Base-by-base conservation (phyloP, 2,329 filamentous ascomycete genomes). In the Ilyonectria mors-panacis region DNA sequence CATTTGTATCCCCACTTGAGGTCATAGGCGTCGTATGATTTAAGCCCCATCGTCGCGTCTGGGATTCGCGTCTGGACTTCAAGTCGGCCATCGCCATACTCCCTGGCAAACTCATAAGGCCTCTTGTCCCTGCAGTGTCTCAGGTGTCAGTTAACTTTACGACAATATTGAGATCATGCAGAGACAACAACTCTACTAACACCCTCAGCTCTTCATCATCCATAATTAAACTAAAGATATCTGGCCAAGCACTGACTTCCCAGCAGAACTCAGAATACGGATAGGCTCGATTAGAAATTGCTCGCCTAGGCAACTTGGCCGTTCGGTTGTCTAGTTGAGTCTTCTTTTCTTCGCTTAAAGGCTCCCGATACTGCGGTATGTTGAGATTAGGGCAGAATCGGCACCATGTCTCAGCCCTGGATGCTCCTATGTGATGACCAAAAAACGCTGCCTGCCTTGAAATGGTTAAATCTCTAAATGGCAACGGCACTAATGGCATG, bases 161-260 rank as follows among this genome's bases (percentile, higher is more conserved):
- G 37, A 6, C 37, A 3, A 15, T 10, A 6, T 12, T 39, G 13
- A 30, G 30, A 30, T 17, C 8, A 51, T 51, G 17, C 26, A 7
- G 23, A n/a, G 23, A 30, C 12, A 33, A 54, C 30, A 21, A 55
- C 39, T 12, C n/a, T 39, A 55, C 51, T 23, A 4, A 55, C 51
- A 42, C 42, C 51, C 33, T 55, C 19, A 39, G 33, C 51, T n/a
- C 51, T 55, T 55, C 35, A 39, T 55, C 51, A 26, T 55, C 51
- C 19, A 55, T 3, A 12, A 55, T 39, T 8, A 55, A 12, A 39
- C 51, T n/a, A 23, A 55, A 55, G 21, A 37, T n/a, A 37, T 55
- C 51, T 7, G 12, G 9, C 51, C 51, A 42, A 21, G 51, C 51
- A 17, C 33, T 26, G 1, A 55, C 51, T 23, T 42, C 51, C 35